Evolutionary conservation across 2,329 filamentous ascomycete species (phyloP), one percentile per base, ranked within the genome.

Genomic region (Stachybotrys echinatus): DNA sequence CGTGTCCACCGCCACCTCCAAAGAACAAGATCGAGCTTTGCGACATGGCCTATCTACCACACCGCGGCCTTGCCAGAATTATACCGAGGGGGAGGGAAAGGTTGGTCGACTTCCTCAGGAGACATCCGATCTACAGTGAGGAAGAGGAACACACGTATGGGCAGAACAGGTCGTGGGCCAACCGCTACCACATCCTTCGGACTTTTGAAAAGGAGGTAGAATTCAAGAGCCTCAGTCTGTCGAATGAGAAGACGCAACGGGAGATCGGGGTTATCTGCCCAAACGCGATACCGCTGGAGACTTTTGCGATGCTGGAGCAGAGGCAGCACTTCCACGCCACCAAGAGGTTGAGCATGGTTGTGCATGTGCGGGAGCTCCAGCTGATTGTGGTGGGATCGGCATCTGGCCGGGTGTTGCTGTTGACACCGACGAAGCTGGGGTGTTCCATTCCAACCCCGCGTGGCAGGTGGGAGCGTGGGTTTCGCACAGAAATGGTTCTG

Each of bases 321-420:
- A 50, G 54, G 14, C 51, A 53, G 1, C 58, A 61, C 34, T 71
- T 71, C 46, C 55, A 65, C 23, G 62, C 60, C 12, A 73, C 62
- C 48, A 72, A 59, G 48, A 60, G 54, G 42, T 54, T 89, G 20
- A 84, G 78, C 66, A 82, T 88, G 74, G 66, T 82, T 37, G 69
- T 77, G 0, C 75, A 84, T 47, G 81, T 92, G 1, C 85, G 85
- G 0, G 83, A 88, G 57, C 71, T 94, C 1, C 84, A 76, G n/a
- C 70, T 91, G 14, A 77, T 91, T 8, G 72, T 89, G 3, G 70
- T 85, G 1, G 88, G 78, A 1, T 85, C 83, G 12, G 77, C 83
- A n/a, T 78, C 77, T 45, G 88, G 88, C 1, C 76, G 82, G 8
- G 86, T 83, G 1, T 75, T 79, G 1, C 69, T 92, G 1, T 64